Base-by-base conservation (phyloP, 2,329 filamentous ascomycete species). In the Beauveria brongniartii region DNA sequence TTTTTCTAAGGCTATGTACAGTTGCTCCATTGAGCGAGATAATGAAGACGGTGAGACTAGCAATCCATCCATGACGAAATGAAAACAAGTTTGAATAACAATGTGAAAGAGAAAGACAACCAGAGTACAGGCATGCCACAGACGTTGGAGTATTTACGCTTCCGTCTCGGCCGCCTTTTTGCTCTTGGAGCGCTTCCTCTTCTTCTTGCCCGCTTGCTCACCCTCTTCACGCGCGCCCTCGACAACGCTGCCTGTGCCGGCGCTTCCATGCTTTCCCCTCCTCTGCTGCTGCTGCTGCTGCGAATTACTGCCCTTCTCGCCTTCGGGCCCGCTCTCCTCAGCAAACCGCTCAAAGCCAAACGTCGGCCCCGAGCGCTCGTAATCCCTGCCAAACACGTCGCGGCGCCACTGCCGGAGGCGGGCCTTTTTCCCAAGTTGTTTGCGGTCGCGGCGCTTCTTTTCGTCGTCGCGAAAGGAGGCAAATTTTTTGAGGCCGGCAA, bases 401-500 rank as follows among this genome's bases (percentile, higher is more conserved):
- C 80, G 77, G 55, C 85, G 85, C 94, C 94, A 99, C 76, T 97
- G 84, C 70, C 92, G 81, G 63, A 99, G 79, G 22, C 93, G 82
- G 8, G 90, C 91, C 78, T 97, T 97, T 83, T 97, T 99, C 65
- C 91, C 89, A 34, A 97, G 81, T 68, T 84, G 83, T 80, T 96
- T 96, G 77, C 87, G 86, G 71, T 99, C 94, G 69, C 88, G 89
- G 66, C 83, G 82, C 81, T 97, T 97, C 82, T 95, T 94, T 68
- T 92, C 90, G 3, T 81, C 79, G 71, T 97, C 92, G 61, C 94
- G 84, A 79, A 94, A 99, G 5, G 90, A 81, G 5, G 93, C 92
- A 63, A 97, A 83, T 77, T 97, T 97, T 82, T 99, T 99, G 69
- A 99, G 78, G 7, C 94, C 93, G 5, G 88, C 93, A 70, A 89